Conservation (phyloP, 176 grass and related monocot species). For the Alloteropsis semialata region DNA sequence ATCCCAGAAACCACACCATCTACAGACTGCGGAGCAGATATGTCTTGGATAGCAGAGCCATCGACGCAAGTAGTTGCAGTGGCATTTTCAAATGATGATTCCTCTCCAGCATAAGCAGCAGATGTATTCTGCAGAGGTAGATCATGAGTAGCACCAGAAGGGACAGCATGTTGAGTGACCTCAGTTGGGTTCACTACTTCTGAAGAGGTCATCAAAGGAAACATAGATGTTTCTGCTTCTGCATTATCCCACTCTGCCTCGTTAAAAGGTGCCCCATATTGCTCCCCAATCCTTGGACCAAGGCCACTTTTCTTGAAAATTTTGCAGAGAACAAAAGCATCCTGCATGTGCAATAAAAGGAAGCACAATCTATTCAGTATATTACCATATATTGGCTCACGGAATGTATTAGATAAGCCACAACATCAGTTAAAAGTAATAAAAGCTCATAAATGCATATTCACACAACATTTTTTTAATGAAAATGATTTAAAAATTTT, state of each 20-base stretch:
- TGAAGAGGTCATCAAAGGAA: conserved; percentile 26
- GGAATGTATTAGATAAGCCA: neutral
- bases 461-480: too few species aligned
- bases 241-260: conserved; percentile 78
- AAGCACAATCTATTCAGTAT: neutral
- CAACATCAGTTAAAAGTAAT: neutral
- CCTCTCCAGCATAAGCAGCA: conserved; percentile 17
- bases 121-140: neutral
- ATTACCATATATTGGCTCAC: neutral
- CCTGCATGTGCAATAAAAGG: conserved; percentile 31
- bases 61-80: neutral
- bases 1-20: conserved; percentile 9
- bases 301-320: conserved; percentile 95
- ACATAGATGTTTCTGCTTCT: conserved; percentile 38
- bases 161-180: neutral
- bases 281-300: conserved; percentile 90
- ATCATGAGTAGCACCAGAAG: neutral
- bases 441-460: neutral
- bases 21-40: conserved; percentile 15
- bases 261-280: conserved; percentile 93
- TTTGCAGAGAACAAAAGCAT: conserved; percentile 82
- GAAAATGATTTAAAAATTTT: neutral
- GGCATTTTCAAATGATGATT: neutral
- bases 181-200: conserved; percentile 13
- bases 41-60: conserved; percentile 20